Conservation (phyloP, 441 rosid genomes). For the Populus hybrid region DNA sequence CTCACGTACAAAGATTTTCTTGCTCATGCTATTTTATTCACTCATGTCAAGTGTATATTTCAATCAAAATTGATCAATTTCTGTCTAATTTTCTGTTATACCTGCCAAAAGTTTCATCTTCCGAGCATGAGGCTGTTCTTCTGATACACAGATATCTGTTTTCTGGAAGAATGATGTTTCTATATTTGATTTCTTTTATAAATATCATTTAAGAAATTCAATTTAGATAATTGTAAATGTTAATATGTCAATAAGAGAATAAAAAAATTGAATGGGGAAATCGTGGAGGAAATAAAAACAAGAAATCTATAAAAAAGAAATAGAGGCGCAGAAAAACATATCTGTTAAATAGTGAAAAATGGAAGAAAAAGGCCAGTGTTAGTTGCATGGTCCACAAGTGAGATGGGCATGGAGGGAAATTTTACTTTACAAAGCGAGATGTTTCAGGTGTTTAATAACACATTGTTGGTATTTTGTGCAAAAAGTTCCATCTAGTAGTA, state of each 20-base stretch:
- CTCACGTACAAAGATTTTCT: too few relatives aligned
- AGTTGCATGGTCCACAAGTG: background rate
- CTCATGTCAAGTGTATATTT: background rate
- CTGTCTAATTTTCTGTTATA: background rate
- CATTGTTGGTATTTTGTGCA: too few relatives aligned
- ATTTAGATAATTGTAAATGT: background rate
- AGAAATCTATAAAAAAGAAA: background rate
- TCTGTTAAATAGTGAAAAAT: background rate
- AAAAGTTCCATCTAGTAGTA: too few relatives aligned
- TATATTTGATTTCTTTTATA: background rate
- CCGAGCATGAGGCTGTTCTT: background rate
- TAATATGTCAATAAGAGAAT: background rate
- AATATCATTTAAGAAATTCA: background rate
- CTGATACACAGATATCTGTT: background rate
- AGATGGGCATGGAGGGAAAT: background rate
- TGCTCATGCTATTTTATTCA: background rate
- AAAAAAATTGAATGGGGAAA: background rate
- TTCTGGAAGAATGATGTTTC: background rate
- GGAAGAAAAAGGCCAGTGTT: background rate
- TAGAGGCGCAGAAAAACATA: background rate
- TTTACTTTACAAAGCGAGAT: too few relatives aligned
- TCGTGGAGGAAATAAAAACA: background rate
- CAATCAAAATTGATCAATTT: background rate
- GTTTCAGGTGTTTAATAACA: too few relatives aligned
- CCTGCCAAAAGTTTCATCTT: background rate